A percentile compares a stretch with the other conserved stretches of the same genome.
phyloP scores from a whole-genome alignment of 352 stramenopile species.

The Phytophthora citricola region DNA sequence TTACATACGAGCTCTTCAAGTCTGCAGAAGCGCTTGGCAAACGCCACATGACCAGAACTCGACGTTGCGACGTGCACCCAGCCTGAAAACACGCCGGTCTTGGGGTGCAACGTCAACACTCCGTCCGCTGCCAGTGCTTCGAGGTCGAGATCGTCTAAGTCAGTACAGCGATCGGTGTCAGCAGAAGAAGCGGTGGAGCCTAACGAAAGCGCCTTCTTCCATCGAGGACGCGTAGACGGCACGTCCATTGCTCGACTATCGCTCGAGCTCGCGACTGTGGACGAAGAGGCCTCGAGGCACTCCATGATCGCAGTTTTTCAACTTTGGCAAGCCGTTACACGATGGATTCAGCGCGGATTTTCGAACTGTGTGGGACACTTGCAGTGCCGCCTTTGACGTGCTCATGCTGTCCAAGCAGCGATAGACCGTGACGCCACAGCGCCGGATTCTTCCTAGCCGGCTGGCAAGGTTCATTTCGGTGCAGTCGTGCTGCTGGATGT shows the following conservation, averaged over 20 bases:
- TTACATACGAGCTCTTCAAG: conserved; percentile 51
- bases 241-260: conserved; percentile 23
- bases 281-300: conserved; percentile 21
- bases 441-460: background rate
- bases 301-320: conserved; percentile 6
- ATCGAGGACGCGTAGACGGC: conserved; percentile 15
- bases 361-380: conserved; percentile 18
- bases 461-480: too few species aligned
- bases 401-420: conserved; percentile 1
- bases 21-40: conserved; percentile 45
- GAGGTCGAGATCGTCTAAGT: conserved; percentile 42
- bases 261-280: conserved; percentile 25
- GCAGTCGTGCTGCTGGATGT: conserved; percentile 8
- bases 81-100: conserved; percentile 40
- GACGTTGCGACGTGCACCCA: conserved; percentile 44
- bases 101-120: conserved; percentile 27
- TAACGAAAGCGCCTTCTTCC: conserved; percentile 37
- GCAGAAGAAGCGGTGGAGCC: conserved; percentile 26
- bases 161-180: conserved; percentile 32
- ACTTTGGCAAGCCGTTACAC: conserved; percentile 22
- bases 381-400: background rate
- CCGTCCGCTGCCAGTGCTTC: conserved; percentile 20
- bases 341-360: conserved; percentile 27
- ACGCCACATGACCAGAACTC: conserved; percentile 9
- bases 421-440: conserved; percentile 2